Percentiles rank a stretch among this genome's conserved stretches.
Evolutionary conservation across 768 basidiomycete genomes (phyloP).

Genomic region (Boletus huronensis): DNA sequence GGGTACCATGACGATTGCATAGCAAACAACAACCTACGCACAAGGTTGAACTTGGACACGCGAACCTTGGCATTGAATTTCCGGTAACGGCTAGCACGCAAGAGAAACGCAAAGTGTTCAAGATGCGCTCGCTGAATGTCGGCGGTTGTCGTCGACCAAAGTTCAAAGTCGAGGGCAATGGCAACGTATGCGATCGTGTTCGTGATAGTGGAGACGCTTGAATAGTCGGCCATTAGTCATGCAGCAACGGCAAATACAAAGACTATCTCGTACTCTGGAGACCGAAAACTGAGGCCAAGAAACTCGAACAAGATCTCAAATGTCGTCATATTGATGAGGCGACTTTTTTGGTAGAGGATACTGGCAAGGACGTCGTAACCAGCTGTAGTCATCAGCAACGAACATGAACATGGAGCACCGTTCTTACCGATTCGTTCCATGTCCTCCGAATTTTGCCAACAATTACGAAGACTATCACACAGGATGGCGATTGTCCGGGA

Average conservation of each 20-base stretch:
- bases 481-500: constrained; percentile 70
- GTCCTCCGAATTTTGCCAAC: constrained; percentile 93
- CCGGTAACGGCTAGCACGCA: constrained; percentile 67
- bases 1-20: constrained; percentile 78
- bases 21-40: constrained; percentile 76
- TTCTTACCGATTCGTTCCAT: constrained; percentile 82
- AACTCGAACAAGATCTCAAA: constrained; percentile 86
- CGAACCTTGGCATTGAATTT: constrained; percentile 77
- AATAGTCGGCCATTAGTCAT: not conserved
- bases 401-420: not conserved
- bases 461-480: constrained; percentile 73
- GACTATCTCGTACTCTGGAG: constrained; percentile 64
- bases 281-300: constrained; percentile 78
- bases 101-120: constrained; percentile 75
- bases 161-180: constrained; percentile 84
- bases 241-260: not conserved
- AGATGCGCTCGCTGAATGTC: constrained; percentile 80
- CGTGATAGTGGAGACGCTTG: constrained; percentile 75
- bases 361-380: constrained; percentile 85
- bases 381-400: constrained; percentile 40
- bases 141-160: constrained; percentile 71
- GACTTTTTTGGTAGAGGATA: constrained; percentile 67
- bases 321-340: constrained; percentile 71
- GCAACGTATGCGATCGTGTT: constrained; percentile 80
- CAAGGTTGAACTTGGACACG: constrained; percentile 65